A percentile compares a stretch with the other conserved stretches of the same genome.
These are phyloP conservation scores for Polytrichum commune DNA, from an alignment of 225 moss, liverwort and hornwort genomes.

Conservation along the genomic window DNA sequence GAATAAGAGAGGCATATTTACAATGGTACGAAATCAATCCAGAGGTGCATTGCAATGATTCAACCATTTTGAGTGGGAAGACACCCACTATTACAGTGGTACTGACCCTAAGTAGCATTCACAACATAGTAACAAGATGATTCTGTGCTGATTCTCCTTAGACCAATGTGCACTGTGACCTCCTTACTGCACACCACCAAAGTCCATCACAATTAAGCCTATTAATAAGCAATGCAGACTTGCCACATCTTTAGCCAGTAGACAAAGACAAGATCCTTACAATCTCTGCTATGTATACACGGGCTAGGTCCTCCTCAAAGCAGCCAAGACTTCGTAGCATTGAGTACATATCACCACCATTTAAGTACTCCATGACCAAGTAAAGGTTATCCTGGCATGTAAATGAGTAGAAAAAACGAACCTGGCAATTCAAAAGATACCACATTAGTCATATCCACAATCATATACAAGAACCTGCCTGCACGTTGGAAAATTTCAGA, in stretches of 20 bases:
- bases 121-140: no score
- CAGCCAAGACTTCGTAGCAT: slow-evolving; percentile 60
- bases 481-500: no score
- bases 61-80: no score
- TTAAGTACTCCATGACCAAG: slow-evolving; percentile 70
- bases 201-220: no score
- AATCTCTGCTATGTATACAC: slow-evolving; percentile 62
- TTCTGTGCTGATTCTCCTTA: no score
- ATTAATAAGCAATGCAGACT: no score
- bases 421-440: slow-evolving; percentile 24
- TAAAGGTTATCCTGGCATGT: slow-evolving; percentile 62
- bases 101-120: no score
- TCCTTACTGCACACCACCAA: no score
- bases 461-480: no score
- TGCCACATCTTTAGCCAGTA: no score
- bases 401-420: slow-evolving; percentile 69
- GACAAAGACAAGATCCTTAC: slow-evolving; percentile 21
- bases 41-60: neutral
- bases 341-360: slow-evolving; percentile 68
- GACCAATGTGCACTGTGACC: no score
- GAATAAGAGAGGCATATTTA: slow-evolving; percentile 8
- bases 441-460: slow-evolving; percentile 4
- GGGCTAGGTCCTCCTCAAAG: slow-evolving; percentile 59
- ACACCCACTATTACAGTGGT: no score
- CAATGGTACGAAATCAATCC: neutral